Conservation (phyloP, 2,329 filamentous ascomycete species). For the Cytospora schulzeri region DNA sequence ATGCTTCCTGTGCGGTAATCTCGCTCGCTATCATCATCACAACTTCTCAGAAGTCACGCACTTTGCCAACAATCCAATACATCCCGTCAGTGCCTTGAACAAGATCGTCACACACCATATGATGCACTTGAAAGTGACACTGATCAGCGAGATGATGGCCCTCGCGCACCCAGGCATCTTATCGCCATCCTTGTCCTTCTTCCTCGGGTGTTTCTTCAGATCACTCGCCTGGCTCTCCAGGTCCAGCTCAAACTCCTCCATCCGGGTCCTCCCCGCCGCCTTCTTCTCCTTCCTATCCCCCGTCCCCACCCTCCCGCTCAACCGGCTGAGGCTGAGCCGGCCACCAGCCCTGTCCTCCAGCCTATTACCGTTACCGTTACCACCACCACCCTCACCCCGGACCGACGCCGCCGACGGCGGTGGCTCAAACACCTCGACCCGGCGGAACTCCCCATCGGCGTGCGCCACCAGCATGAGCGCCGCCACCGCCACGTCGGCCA, state of each 20-base stretch:
- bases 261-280: slow-evolving; percentile 37
- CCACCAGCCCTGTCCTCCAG: slow-evolving; percentile 36
- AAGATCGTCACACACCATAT: slow-evolving; percentile 60
- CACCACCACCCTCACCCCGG: slow-evolving; percentile 27
- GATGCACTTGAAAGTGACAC: slow-evolving; percentile 57
- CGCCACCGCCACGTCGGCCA: slow-evolving; percentile 63
- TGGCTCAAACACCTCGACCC: slow-evolving; percentile 59
- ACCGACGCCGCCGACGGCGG: slow-evolving; percentile 58
- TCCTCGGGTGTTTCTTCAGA: slow-evolving; percentile 44
- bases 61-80: slow-evolving; percentile 54
- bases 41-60: slow-evolving; percentile 50
- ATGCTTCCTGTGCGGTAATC: slow-evolving; percentile 9
- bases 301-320: slow-evolving; percentile 32
- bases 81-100: slow-evolving; percentile 54
- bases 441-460: slow-evolving; percentile 54
- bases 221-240: slow-evolving; percentile 63
- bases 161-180: slow-evolving; percentile 54
- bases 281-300: slow-evolving; percentile 28
- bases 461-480: slow-evolving; percentile 62
- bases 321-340: slow-evolving; percentile 36
- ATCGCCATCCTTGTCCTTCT: slow-evolving; percentile 45
- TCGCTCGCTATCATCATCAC: too few species aligned
- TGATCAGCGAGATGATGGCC: slow-evolving; percentile 52
- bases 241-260: slow-evolving; percentile 64
- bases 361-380: too few species aligned